Conservation (phyloP, 2,329 filamentous ascomycete genomes). For the Cercospora sp. region DNA sequence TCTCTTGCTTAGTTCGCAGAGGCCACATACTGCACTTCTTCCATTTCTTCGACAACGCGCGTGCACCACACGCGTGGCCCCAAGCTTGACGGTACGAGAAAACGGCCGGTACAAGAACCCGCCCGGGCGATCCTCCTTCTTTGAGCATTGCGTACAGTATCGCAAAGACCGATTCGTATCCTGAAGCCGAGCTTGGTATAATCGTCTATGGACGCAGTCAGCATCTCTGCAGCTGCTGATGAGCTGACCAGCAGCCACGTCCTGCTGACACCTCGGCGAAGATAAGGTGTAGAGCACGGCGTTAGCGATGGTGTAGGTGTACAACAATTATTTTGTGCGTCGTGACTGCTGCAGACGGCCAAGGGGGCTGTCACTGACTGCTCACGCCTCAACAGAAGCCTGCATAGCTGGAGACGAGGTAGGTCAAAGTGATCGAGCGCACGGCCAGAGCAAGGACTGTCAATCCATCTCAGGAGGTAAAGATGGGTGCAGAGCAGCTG, state of each 20-base stretch:
- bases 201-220: not conserved
- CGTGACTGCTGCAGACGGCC: not conserved
- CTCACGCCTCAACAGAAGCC: no score
- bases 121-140: not conserved
- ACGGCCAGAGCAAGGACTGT: no score
- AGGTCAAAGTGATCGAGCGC: no score
- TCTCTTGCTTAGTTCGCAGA: not conserved
- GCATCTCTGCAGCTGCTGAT: not conserved
- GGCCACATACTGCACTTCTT: not conserved
- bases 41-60: not conserved
- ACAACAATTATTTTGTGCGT: conserved; percentile 2
- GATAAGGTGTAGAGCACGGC: not conserved
- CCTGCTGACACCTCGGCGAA: not conserved
- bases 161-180: not conserved
- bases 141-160: not conserved
- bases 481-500: no score
- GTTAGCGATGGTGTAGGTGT: conserved; percentile 12
- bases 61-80: not conserved
- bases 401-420: no score
- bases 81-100: not conserved
- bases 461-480: no score
- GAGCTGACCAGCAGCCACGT: not conserved
- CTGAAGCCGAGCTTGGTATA: not conserved
- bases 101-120: not conserved
- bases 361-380: not conserved